Evolutionary conservation across 257 asterid genomes (phyloP).

Genomic region (Solanum habrochaites): DNA sequence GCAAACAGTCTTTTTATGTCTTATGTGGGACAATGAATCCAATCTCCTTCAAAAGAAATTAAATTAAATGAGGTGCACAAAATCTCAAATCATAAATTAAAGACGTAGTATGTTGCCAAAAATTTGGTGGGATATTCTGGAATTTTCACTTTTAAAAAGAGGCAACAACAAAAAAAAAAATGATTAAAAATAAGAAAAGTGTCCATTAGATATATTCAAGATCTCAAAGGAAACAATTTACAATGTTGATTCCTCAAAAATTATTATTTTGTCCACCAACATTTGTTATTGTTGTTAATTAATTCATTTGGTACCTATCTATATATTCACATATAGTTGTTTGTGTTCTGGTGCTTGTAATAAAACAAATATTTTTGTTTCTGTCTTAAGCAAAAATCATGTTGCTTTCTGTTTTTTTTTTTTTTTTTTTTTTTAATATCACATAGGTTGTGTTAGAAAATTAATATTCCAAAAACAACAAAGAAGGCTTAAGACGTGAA

Average conservation of each 20-base stretch:
- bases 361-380: neutral
- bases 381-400: neutral
- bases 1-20: neutral
- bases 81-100: neutral
- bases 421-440: too few species aligned
- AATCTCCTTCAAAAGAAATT: neutral
- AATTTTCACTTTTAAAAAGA: neutral
- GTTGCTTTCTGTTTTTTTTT: neutral
- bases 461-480: neutral
- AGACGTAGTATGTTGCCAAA: neutral
- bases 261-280: neutral
- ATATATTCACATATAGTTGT: neutral
- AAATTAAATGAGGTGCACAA: neutral
- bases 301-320: neutral
- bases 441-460: too few species aligned
- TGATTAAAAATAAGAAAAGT: neutral
- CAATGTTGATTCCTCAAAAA: neutral
- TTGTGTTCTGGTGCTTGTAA: too few species aligned
- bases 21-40: neutral
- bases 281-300: neutral
- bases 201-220: neutral
- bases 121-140: neutral
- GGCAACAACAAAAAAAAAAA: neutral
- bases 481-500: neutral
- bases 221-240: neutral